Evolutionary conservation across 345 rosid species (phyloP), one percentile per base, ranked within the genome.

Genomic region (Microcos paniculata): DNA sequence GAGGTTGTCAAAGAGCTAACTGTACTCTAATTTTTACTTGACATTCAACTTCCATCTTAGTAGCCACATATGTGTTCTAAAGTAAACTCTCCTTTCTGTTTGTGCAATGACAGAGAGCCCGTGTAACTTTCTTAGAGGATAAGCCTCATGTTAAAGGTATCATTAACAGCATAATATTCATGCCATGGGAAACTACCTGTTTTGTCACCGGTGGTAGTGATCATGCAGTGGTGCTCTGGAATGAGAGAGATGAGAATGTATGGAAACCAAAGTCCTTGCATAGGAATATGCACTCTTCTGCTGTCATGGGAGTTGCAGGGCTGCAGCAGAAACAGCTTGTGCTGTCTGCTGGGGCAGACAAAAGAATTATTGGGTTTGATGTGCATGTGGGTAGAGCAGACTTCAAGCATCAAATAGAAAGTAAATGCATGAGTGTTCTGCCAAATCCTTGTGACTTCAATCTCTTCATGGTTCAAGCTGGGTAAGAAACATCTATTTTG

Each of bases 271-370:
- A 86, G 82, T 42, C 82, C 8, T 72, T 95, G 77, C 99, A 95
- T 73, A 84, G 90, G 81, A 83, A 87, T 82, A 65, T 88, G 49
- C 99, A 93, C 83, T 90, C 99, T 72, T 92, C 98, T 70, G 96
- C 98, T 79, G 98, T 95, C 52, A 95, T 90, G 97, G 99, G 98
- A 78, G 89, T 93, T 55, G 96, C 94, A 46, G 98, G 97, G 70
- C 83, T 95, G 93, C 90, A 84, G 64, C 89, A 89, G 79, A 93
- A 89, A 87, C 85, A 90, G 52, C 70, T 95, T 70, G 86, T 95
- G 40, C 67, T 95, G 55, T 91, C 99, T 15, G 98, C 79, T 82
- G 99, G 99, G 38, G 92, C 92, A 3, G 99, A 95, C 86, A 91
- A 80, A 84, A 89, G 91, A 73, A 91, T 93, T 78, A 75, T 87